Evolutionary conservation across 2,329 filamentous ascomycete species (phyloP).

Genomic region (Chrysoporthe cubensis): DNA sequence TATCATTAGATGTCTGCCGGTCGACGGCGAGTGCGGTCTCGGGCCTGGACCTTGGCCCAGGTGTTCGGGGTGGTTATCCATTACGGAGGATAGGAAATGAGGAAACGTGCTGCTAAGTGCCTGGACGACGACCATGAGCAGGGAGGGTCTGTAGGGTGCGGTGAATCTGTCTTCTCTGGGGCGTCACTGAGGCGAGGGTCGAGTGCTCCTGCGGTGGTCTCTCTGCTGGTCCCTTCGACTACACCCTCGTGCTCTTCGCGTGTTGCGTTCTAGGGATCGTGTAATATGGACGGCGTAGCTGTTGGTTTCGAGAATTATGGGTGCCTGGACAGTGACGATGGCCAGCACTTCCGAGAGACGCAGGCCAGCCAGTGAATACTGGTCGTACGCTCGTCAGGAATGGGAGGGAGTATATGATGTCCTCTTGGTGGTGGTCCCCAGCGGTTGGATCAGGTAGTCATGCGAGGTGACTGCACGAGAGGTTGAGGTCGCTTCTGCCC

Average conservation of each 20-base stretch:
- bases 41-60: slow-evolving; percentile 24
- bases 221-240: not conserved
- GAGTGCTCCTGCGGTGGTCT: not conserved
- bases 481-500: slow-evolving; percentile 10
- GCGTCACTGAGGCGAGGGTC: not conserved
- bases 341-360: not conserved
- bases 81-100: slow-evolving; percentile 17
- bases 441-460: not conserved
- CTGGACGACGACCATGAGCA: slow-evolving; percentile 13
- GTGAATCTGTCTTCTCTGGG: not conserved
- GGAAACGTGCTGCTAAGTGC: slow-evolving; percentile 8
- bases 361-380: not conserved
- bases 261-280: not conserved
- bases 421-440: not conserved
- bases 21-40: slow-evolving; percentile 22
- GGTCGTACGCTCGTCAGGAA: not conserved
- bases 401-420: slow-evolving; percentile 1
- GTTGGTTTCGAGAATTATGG: not conserved
- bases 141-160: not conserved
- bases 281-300: not conserved
- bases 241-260: not conserved
- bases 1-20: slow-evolving; percentile 28
- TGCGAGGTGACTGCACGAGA: not conserved
- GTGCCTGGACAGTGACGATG: not conserved
- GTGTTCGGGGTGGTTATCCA: slow-evolving; percentile 29